Conservation (phyloP, 345 rosid species). For the Psidium guajava region DNA sequence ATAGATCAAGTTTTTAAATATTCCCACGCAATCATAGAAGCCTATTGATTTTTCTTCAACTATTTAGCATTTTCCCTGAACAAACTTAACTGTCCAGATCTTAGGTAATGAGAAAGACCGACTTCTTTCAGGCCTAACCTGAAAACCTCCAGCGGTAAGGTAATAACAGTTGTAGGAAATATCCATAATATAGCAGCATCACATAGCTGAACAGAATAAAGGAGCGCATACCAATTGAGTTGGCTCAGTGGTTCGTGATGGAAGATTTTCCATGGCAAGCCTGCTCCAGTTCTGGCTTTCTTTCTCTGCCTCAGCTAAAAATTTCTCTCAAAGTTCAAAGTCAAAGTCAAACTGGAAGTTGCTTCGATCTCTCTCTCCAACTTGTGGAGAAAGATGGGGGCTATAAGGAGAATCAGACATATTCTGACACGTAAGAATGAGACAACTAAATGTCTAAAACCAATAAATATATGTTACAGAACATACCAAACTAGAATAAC, state of each 20-base stretch:
- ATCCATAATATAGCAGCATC: not conserved
- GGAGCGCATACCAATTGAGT: conserved; percentile 20
- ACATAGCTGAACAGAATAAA: not conserved
- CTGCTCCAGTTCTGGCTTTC: conserved; percentile 59
- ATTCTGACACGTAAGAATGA: not conserved
- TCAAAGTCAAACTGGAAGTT: conserved; percentile 72
- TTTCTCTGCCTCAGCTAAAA: conserved; percentile 61
- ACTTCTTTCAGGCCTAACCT: not conserved
- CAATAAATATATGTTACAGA: not conserved
- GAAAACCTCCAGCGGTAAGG: not conserved
- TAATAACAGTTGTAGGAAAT: not conserved
- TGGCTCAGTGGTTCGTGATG: conserved; percentile 37
- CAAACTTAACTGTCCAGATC: not conserved
- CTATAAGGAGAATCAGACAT: conserved; percentile 10
- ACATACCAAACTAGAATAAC: not conserved
- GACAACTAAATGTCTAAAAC: not conserved
- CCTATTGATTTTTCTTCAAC: not conserved
- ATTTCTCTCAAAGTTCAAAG: conserved; percentile 59
- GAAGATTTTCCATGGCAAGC: conserved; percentile 47
- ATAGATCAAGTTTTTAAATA: not conserved
- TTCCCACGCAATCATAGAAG: too few relatives aligned
- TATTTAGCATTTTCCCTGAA: not conserved
- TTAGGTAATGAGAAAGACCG: not conserved
- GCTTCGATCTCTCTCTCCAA: conserved; percentile 58
- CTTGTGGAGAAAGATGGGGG: conserved; percentile 53